phyloP scores from a whole-genome alignment of 208 protist species.

The Crithidia sp. region DNA sequence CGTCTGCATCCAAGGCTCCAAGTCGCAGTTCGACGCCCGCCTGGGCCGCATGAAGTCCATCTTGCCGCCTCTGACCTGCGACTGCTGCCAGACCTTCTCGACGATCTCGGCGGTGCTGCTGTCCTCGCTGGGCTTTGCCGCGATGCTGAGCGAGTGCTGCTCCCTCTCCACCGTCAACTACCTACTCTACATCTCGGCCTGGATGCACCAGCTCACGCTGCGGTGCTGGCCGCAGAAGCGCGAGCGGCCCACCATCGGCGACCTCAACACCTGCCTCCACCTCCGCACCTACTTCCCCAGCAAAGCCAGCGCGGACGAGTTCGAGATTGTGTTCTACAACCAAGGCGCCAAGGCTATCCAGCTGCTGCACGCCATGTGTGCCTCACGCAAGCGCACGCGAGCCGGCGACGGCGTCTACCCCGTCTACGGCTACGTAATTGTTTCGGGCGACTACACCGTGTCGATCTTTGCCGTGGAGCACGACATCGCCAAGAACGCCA shows the following conservation, averaged over 20 bases:
- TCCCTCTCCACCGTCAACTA: slow-evolving; percentile 84
- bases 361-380: slow-evolving; percentile 67
- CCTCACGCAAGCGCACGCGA: slow-evolving; percentile 14
- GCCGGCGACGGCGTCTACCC: slow-evolving; percentile 25
- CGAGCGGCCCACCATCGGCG: slow-evolving; percentile 73
- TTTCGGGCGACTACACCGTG: slow-evolving; percentile 89
- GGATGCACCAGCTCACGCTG: slow-evolving; percentile 85
- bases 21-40: slow-evolving; percentile 85
- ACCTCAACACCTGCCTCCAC: slow-evolving; percentile 78
- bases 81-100: slow-evolving; percentile 91
- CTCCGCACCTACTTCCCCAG: slow-evolving; percentile 80
- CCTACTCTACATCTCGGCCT: slow-evolving; percentile 87
- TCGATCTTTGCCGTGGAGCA: slow-evolving; percentile 81
- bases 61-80: slow-evolving; percentile 74
- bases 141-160: slow-evolving; percentile 63
- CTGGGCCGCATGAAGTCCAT: slow-evolving; percentile 47
- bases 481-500: slow-evolving; percentile 33
- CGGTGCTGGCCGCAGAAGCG: slow-evolving; percentile 72
- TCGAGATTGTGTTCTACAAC: slow-evolving; percentile 88
- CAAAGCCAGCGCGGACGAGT: slow-evolving; percentile 68
- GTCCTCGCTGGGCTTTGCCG: slow-evolving; percentile 76
- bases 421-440: slow-evolving; percentile 88
- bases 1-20: slow-evolving; percentile 67
- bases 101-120: slow-evolving; percentile 77
- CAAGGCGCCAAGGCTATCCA: slow-evolving; percentile 52